Evolutionary conservation across 2,329 filamentous ascomycete genomes (phyloP).

Genomic region (Cordyceps tenuipes): DNA sequence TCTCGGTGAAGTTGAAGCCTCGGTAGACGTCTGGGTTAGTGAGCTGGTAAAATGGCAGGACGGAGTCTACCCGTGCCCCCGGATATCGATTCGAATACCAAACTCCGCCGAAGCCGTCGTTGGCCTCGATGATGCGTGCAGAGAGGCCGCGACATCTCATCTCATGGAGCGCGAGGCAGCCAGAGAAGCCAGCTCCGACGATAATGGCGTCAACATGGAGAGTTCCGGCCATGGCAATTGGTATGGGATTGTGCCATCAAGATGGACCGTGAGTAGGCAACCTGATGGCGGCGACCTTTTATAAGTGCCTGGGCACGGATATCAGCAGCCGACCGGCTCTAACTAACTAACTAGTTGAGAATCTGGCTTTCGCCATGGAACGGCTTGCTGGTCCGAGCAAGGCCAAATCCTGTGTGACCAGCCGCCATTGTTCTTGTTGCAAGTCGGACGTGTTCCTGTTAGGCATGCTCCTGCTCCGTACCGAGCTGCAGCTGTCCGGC

Average conservation of each 20-base stretch:
- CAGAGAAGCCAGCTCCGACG: not conserved
- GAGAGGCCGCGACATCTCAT: not conserved
- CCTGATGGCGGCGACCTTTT: not conserved
- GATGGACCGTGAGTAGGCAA: no score
- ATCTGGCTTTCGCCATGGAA: not conserved
- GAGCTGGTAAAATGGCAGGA: slow-evolving; percentile 28
- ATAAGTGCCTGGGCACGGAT: not conserved
- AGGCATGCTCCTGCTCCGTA: no score
- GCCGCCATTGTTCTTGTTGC: no score
- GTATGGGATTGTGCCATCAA: not conserved
- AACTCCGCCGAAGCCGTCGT: slow-evolving; percentile 29
- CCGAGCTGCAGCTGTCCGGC: no score
- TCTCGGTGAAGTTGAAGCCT: not conserved
- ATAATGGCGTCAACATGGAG: not conserved
- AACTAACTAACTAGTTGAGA: not conserved
- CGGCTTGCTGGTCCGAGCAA: no score
- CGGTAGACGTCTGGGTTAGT: slow-evolving; percentile 22
- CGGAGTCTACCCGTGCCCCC: slow-evolving; percentile 32
- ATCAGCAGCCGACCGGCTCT: not conserved
- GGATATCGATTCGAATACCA: slow-evolving; percentile 39
- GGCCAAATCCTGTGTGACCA: no score
- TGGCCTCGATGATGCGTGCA: slow-evolving; percentile 27
- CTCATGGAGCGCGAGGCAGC: not conserved
- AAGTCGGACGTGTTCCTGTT: no score
- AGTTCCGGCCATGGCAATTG: not conserved